phyloP scores from a whole-genome alignment of 148 eudicot genomes.

The Pharnaceum exiguum region DNA sequence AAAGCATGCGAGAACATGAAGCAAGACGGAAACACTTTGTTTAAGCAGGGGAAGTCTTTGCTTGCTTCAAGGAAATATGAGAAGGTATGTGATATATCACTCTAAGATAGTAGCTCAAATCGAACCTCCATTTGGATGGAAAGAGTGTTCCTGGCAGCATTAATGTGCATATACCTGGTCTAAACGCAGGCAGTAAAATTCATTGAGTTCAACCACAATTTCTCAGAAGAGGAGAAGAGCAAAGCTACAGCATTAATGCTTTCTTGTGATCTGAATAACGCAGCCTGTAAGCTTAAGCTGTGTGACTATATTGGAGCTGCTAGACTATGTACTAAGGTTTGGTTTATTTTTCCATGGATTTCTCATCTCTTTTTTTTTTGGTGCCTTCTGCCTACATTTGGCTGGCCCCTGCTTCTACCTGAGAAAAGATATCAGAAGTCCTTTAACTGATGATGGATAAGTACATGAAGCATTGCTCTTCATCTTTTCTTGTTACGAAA shows the following conservation, averaged over 20 bases:
- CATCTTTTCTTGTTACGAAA: too few relatives aligned
- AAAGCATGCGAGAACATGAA: constrained; percentile 48
- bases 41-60: constrained; percentile 43
- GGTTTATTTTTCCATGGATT: too few relatives aligned
- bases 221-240: constrained; percentile 41
- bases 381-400: too few relatives aligned
- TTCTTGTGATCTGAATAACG: constrained; percentile 48
- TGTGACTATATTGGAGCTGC: constrained; percentile 41
- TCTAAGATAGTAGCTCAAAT: background rate
- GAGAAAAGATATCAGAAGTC: too few relatives aligned
- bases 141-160: too few relatives aligned
- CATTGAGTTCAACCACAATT: constrained; percentile 41
- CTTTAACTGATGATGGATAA: too few relatives aligned
- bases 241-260: constrained; percentile 29
- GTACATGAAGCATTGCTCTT: too few relatives aligned
- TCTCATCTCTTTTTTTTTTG: too few relatives aligned
- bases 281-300: constrained; percentile 60
- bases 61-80: constrained; percentile 58
- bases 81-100: constrained; percentile 11
- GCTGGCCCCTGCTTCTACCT: too few relatives aligned
- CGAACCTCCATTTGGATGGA: background rate
- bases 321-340: constrained; percentile 44
- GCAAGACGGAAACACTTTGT: constrained; percentile 49
- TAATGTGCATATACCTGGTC: too few relatives aligned
- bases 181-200: constrained; percentile 40